Evolutionary conservation across 2,329 filamentous ascomycete species (phyloP).

Genomic region (Coniochaeta prunicola): DNA sequence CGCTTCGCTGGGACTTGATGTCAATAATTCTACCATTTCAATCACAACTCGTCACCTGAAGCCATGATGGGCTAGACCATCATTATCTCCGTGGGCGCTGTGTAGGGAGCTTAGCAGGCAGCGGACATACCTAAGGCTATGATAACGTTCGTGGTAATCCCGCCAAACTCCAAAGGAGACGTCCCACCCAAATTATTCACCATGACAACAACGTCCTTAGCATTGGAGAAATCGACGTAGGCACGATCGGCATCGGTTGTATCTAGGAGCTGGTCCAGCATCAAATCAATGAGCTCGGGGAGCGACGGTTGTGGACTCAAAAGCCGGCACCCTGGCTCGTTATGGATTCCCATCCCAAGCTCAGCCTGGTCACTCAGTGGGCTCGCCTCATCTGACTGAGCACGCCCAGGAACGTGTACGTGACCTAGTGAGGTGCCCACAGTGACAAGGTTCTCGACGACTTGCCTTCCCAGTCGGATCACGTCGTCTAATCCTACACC

Average conservation of each 20-base stretch:
- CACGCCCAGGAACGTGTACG: conserved; percentile 85
- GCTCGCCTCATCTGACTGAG: conserved; percentile 38
- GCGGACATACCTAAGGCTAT: no score
- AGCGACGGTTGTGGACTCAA: conserved; percentile 41
- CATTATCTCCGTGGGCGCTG: no score
- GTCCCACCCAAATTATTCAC: conserved; percentile 73
- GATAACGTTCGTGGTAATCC: conserved; percentile 64
- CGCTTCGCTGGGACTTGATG: conserved; percentile 51
- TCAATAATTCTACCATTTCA: no score
- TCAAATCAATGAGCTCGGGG: conserved; percentile 49
- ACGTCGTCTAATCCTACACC: no score
- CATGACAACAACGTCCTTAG: conserved; percentile 58
- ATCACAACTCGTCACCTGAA: no score
- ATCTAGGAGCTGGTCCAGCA: conserved; percentile 65
- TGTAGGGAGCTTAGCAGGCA: no score
- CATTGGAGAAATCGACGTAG: conserved; percentile 57
- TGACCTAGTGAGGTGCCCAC: conserved; percentile 85
- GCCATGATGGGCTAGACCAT: no score
- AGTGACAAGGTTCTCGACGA: conserved; percentile 75
- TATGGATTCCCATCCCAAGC: conserved; percentile 73
- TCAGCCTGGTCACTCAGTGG: conserved; percentile 53
- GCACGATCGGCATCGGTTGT: conserved; percentile 58
- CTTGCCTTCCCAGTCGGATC: conserved; percentile 52
- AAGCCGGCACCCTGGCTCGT: conserved; percentile 59
- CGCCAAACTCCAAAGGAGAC: conserved; percentile 63